Evolutionary conservation across 2,329 filamentous ascomycete genomes (phyloP).

Genomic region (Phyllosticta citribraziliensis): DNA sequence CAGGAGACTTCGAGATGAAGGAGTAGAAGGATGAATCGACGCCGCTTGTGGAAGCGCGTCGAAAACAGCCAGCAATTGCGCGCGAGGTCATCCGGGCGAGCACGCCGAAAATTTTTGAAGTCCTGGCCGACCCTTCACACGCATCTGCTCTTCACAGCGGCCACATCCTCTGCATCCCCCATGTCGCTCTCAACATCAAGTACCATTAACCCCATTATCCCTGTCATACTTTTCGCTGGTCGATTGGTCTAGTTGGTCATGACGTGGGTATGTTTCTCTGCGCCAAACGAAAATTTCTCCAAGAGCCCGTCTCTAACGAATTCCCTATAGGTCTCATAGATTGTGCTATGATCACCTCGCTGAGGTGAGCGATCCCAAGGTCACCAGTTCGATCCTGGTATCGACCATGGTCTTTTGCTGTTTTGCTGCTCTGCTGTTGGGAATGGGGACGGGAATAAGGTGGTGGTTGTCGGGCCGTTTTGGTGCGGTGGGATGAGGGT

Average conservation of each 20-base stretch:
- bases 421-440: conserved; percentile 5
- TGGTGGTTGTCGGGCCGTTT: background rate
- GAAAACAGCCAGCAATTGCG: too few species aligned
- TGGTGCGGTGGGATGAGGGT: background rate
- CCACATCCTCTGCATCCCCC: background rate
- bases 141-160: background rate
- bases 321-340: conserved; percentile 11
- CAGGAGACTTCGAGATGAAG: too few species aligned
- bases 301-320: background rate
- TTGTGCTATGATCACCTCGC: conserved; percentile 10
- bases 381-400: conserved; percentile 15
- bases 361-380: conserved; percentile 13
- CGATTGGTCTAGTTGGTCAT: conserved; percentile 15
- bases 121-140: too few species aligned
- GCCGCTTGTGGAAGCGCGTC: too few species aligned
- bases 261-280: conserved; percentile 7
- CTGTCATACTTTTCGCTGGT: background rate
- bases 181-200: background rate
- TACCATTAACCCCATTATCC: background rate
- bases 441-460: background rate
- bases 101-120: too few species aligned
- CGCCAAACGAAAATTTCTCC: background rate
- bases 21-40: too few species aligned
- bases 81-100: too few species aligned
- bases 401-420: conserved; percentile 10